Conservation (phyloP, 176 grass and related monocot species). For the Bonia amplexicaulis region DNA sequence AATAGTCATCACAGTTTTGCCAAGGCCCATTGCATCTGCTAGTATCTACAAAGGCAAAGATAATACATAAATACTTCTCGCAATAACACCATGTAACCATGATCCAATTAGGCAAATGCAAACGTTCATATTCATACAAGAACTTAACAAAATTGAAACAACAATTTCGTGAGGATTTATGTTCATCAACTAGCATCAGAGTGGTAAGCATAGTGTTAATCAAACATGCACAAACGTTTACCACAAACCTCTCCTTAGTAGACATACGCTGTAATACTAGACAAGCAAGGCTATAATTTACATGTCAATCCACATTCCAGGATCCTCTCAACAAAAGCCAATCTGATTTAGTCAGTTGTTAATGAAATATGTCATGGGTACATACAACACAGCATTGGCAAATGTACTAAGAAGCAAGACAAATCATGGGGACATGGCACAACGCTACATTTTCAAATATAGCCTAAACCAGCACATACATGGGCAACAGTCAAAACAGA, state of each 20-base stretch:
- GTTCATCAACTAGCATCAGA: not conserved
- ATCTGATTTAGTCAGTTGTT: not conserved
- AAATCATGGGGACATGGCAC: not conserved
- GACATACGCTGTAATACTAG: not conserved
- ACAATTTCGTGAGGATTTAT: not conserved
- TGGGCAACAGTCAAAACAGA: constrained; percentile 11
- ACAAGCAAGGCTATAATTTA: not conserved
- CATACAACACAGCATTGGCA: not conserved
- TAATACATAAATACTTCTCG: constrained; percentile 14
- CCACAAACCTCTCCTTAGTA: not conserved
- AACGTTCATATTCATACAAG: not conserved
- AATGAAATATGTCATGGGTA: not conserved
- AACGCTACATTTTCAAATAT: not conserved
- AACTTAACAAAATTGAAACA: not conserved
- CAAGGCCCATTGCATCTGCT: constrained; percentile 94
- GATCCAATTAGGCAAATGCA: not conserved
- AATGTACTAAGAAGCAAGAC: not conserved
- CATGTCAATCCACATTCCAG: not conserved
- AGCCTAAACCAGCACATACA: constrained; percentile 13
- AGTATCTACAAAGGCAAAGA: constrained; percentile 62
- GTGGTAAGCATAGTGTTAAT: not conserved
- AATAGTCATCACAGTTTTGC: constrained; percentile 97
- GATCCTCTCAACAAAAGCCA: not conserved
- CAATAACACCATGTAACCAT: not conserved
- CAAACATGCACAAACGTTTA: constrained; percentile 8